Percentiles rank a stretch among this genome's conserved stretches.
Conservation (phyloP, 2,329 filamentous ascomycete species). For the Hawksworthiomyces lignivorus region DNA sequence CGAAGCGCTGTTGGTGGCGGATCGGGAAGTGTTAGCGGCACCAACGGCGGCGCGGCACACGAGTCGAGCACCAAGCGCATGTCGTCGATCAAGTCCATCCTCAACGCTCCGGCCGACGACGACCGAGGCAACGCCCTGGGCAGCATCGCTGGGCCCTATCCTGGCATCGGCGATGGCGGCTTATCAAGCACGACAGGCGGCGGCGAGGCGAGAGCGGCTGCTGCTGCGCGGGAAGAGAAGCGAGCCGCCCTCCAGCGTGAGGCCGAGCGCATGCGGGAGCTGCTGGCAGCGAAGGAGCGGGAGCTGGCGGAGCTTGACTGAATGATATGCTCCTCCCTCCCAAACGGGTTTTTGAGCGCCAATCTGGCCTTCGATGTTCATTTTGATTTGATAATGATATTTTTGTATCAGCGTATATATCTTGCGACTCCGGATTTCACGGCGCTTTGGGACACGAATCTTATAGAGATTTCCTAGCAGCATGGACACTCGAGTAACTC, state of each 20-base stretch:
- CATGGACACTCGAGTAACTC: too few species aligned
- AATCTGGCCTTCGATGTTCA: background rate
- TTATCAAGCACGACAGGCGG: background rate
- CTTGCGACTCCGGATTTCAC: too few species aligned
- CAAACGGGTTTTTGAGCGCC: background rate
- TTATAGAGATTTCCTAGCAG: too few species aligned
- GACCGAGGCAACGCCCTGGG: constrained; percentile 23
- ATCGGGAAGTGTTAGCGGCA: constrained; percentile 19
- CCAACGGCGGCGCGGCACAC: constrained; percentile 28
- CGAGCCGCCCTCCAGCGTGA: constrained; percentile 62
- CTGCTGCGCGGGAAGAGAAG: constrained; percentile 40
- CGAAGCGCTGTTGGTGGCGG: background rate
- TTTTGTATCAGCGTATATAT: too few species aligned
- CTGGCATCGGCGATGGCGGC: constrained; percentile 9
- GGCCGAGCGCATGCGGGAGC: constrained; percentile 66
- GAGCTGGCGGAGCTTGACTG: constrained; percentile 49
- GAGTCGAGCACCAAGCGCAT: constrained; percentile 53
- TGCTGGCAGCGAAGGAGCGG: constrained; percentile 65
- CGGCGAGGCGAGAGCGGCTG: background rate
- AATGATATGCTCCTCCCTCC: background rate
- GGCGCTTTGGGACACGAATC: too few species aligned
- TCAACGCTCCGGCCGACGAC: constrained; percentile 48
- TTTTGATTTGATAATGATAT: background rate
- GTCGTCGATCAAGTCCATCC: constrained; percentile 67
- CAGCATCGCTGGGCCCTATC: constrained; percentile 14